phyloP scores from a whole-genome alignment of 148 eudicot species.

The Rhododendron williamsianum region DNA sequence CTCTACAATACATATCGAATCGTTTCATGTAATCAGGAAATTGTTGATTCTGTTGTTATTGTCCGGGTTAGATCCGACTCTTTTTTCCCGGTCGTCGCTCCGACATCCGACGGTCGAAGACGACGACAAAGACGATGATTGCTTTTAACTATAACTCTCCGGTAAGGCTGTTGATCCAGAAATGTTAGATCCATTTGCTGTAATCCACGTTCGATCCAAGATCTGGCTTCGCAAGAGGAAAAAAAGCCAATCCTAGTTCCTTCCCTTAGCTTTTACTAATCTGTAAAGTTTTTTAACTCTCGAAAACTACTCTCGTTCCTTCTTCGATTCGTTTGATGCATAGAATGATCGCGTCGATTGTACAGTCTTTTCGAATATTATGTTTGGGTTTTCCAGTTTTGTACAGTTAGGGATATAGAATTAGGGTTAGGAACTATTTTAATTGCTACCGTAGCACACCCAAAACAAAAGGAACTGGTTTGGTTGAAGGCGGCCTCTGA shows the following conservation, averaged over 20 bases:
- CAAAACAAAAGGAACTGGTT: background rate
- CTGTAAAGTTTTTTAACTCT: background rate
- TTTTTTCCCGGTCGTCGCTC: conserved; percentile 11
- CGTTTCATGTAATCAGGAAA: background rate
- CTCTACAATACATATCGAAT: background rate
- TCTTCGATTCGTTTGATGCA: background rate
- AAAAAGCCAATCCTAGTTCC: conserved; percentile 20
- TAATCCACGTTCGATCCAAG: conserved; percentile 32
- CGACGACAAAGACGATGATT: conserved; percentile 11
- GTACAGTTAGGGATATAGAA: background rate
- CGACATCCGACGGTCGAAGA: background rate
- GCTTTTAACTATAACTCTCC: background rate
- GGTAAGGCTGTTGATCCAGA: conserved; percentile 18
- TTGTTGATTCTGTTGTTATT: background rate
- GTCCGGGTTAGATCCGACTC: background rate
- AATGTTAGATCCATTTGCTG: conserved; percentile 46
- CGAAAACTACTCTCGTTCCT: background rate
- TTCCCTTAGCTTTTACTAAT: background rate
- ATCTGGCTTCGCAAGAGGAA: conserved; percentile 57
- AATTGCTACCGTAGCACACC: background rate
- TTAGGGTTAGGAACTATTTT: background rate
- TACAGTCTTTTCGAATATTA: background rate
- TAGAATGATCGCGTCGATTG: background rate
- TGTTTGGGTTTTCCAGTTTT: background rate
- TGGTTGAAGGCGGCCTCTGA: conserved; percentile 10